Conservation (phyloP, 257 asterid species). For the Solanum piurae region DNA sequence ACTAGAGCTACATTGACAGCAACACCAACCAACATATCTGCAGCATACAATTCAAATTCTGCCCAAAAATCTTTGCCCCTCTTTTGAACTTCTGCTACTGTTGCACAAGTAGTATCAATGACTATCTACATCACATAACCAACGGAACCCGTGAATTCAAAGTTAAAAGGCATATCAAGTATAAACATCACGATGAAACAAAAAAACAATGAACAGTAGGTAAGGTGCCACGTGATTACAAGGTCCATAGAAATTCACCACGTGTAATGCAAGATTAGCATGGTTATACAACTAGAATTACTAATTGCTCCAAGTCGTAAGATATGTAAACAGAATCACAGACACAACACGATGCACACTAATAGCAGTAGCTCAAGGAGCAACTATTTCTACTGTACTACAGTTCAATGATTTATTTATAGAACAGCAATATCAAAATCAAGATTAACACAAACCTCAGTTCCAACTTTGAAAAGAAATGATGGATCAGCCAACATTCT, state of each 20-base stretch:
- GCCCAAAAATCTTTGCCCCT: conserved; percentile 98
- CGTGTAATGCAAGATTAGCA: background rate
- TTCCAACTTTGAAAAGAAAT: conserved; percentile 92
- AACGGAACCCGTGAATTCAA: background rate
- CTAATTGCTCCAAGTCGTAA: background rate
- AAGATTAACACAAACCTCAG: conserved; percentile 51
- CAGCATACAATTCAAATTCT: conserved; percentile 83
- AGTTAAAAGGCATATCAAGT: background rate
- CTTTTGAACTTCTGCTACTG: conserved; percentile 92
- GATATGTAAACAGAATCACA: background rate
- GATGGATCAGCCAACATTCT: conserved; percentile 98
- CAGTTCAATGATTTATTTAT: background rate
- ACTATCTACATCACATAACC: conserved; percentile 47
- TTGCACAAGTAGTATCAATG: conserved; percentile 92
- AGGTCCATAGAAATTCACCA: background rate
- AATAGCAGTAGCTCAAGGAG: background rate
- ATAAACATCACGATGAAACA: background rate
- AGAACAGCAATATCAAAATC: background rate
- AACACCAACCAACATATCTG: conserved; percentile 88
- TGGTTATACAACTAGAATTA: background rate
- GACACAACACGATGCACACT: background rate
- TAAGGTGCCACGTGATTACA: background rate
- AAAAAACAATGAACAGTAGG: background rate
- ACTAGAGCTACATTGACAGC: conserved; percentile 95
- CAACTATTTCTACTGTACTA: background rate